Conservation (phyloP, 352 stramenopile species). For the Phytophthora sansomeana region DNA sequence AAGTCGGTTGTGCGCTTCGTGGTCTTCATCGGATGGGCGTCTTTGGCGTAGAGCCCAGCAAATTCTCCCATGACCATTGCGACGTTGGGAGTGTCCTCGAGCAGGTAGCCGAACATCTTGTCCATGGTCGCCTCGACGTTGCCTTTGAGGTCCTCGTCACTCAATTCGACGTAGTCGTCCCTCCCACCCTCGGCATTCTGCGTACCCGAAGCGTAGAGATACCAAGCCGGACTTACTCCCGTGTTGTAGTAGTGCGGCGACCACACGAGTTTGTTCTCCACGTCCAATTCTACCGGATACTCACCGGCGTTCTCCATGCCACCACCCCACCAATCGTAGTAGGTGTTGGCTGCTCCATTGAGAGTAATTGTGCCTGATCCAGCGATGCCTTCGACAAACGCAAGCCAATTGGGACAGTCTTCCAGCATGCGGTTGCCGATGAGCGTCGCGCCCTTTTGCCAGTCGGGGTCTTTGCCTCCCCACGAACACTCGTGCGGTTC, state of each 20-base stretch:
- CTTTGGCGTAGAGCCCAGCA: constrained; percentile 64
- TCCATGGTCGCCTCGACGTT: constrained; percentile 70
- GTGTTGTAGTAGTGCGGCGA: constrained; percentile 82
- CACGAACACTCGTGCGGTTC: constrained; percentile 67
- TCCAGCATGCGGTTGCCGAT: constrained; percentile 72
- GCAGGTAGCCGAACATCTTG: constrained; percentile 73
- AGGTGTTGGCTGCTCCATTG: constrained; percentile 32
- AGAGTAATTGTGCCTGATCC: constrained; percentile 43
- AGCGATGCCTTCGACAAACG: constrained; percentile 72
- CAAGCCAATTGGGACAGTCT: constrained; percentile 67
- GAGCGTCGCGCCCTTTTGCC: constrained; percentile 57
- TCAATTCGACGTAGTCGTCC: too few relatives aligned
- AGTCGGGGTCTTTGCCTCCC: constrained; percentile 50
- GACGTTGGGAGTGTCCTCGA: constrained; percentile 37
- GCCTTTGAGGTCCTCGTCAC: too few relatives aligned
- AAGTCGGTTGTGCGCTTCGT: constrained; percentile 71
- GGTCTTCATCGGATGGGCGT: constrained; percentile 57
- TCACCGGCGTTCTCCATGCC: constrained; percentile 52
- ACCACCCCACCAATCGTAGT: constrained; percentile 78
- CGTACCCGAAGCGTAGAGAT: constrained; percentile 59
- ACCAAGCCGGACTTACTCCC: constrained; percentile 62
- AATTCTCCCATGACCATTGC: constrained; percentile 74
- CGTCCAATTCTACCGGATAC: constrained; percentile 47
- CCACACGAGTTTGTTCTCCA: constrained; percentile 70
- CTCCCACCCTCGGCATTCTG: constrained; percentile 24